Base-by-base conservation (phyloP, 192 early-diverging fungal species). In the Gamsiella multidivaricata region DNA sequence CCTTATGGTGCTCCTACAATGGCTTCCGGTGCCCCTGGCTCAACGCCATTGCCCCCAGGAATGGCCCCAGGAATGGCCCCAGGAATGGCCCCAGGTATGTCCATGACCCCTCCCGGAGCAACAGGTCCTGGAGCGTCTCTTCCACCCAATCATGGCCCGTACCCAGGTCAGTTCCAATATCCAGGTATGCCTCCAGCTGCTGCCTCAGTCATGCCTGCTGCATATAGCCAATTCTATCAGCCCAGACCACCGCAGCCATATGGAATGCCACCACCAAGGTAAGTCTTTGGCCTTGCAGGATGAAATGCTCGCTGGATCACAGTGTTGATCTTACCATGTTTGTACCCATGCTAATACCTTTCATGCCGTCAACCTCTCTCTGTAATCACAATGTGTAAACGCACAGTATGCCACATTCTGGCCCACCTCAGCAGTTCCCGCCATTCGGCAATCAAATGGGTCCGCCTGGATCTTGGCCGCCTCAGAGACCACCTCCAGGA, bases 191-290 rank as follows among this genome's bases (percentile, higher is more conserved):
- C 73, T 14, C 73, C 56, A 68, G 73, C 65, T 69, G 72, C 72
- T 75, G 65, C 81, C 58, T 82, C 81, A 41, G 69, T 82, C 12
- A 82, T 82, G 81, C 86, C 86, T 63, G 82, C 80, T 64, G 82
- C 83, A 50, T 86, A 86, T 61, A 86, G 85, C 34, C 85, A 86
- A 72, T 86, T 84, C 67, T 86, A 86, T 45, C 85, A 86, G 34
- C 82, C 79, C 2, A 49, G 79, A 47, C 63, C 79, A 29, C 69
- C 79, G 52, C 69, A 62, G 49, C 62, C 61, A 2, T 69, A 50
- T 18, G 69, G 69, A 46, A 58, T 75, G 45, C 61, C 66, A 46
- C 57, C 41, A 32, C 79, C 79, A 63, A 64, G 79, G 69, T 72
- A 80, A 68, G 64, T 57, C n/a, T 18, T n/a, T n/a, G n/a, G n/a